Base-by-base conservation (phyloP, 371 early-diverging fungal genomes). In the Gilbertella persicaria region DNA sequence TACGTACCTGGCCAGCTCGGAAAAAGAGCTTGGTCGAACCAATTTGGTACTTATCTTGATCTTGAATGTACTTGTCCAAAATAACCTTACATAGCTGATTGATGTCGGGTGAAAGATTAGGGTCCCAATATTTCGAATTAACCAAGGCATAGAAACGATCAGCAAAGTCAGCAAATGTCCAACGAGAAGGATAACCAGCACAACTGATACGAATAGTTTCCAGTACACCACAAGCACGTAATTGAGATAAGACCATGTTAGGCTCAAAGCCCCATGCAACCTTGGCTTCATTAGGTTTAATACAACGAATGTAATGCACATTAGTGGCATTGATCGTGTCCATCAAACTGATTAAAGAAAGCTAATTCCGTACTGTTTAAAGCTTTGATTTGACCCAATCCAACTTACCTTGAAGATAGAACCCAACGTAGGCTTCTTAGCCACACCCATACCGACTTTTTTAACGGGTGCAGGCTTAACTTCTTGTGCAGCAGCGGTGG, bases 191-290 rank as follows among this genome's bases (percentile, higher is more conserved):
- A 73, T 98, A 99, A 26, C 99, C 99, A 14, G 95, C 95, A 67
- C 98, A 93, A 69, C 93, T 92, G 68, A 99, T 99, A 36, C 97
- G 88, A 64, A 99, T 99, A 0, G 99, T 99, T 75, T 99, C 99
- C 23, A 99, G 68, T 14, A 99, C 99, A 85, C 99, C 99, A 79
- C 99, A 99, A 33, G 99, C 99, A 49, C 96, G 88, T 44, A 99
- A 70, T 76, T 99, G 99, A 25, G 91, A 74, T 5, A 99, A 77
- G 12, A 99, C 97, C 87, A 95, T 89, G 36, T 84, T 85, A 21
- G 94, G 86, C 47, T 99, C 96, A 62, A 99, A 95, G 16, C 60
- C 77, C 87, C 92, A 92, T 16, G 96, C 84, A 3, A 78, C 80
- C 72, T 98, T 98, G 50, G 85, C 88, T 66, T 90, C 93, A 75